phyloP scores from a whole-genome alignment of 1,284 basidiomycete species.

The Coniferiporia weirii region DNA sequence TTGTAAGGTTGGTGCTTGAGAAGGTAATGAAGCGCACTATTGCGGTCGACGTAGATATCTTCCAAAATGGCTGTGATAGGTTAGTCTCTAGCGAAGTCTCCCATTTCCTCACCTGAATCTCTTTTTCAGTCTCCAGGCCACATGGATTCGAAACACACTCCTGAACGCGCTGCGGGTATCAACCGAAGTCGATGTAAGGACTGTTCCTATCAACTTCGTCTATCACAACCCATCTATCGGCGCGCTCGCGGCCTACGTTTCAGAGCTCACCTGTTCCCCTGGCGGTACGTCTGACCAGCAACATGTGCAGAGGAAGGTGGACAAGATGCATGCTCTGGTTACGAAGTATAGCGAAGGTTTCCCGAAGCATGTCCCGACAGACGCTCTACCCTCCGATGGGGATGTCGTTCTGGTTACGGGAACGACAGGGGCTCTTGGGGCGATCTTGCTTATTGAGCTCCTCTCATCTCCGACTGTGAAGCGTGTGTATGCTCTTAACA shows the following conservation, averaged over 20 bases:
- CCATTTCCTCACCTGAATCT: neutral
- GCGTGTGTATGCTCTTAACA: slow-evolving; percentile 31
- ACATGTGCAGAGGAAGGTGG: slow-evolving; percentile 11
- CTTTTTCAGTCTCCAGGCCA: slow-evolving; percentile 32
- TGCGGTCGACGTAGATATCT: slow-evolving; percentile 21
- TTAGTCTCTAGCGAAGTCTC: neutral
- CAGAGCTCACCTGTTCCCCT: neutral
- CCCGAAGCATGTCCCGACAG: slow-evolving; percentile 21
- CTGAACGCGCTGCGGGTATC: slow-evolving; percentile 29
- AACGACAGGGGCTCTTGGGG: slow-evolving; percentile 32
- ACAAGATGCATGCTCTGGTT: slow-evolving; percentile 27
- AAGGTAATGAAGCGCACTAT: slow-evolving; percentile 10
- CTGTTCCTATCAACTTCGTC: slow-evolving; percentile 29
- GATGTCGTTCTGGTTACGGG: slow-evolving; percentile 33
- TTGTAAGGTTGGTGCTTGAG: slow-evolving; percentile 13
- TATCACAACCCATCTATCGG: slow-evolving; percentile 32
- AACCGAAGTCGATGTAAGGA: slow-evolving; percentile 22
- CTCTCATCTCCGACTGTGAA: slow-evolving; percentile 22
- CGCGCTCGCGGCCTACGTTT: slow-evolving; percentile 26
- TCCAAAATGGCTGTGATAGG: slow-evolving; percentile 21
- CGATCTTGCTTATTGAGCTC: slow-evolving; percentile 27
- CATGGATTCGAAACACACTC: slow-evolving; percentile 37
- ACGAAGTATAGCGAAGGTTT: slow-evolving; percentile 29
- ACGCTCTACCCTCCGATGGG: neutral
- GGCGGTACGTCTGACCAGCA: neutral